A percentile compares a stretch with the other conserved stretches of the same genome.
These are phyloP conservation scores for Flaveria bidentis DNA, from an alignment of 129 eudicot species.

Conservation along the genomic window DNA sequence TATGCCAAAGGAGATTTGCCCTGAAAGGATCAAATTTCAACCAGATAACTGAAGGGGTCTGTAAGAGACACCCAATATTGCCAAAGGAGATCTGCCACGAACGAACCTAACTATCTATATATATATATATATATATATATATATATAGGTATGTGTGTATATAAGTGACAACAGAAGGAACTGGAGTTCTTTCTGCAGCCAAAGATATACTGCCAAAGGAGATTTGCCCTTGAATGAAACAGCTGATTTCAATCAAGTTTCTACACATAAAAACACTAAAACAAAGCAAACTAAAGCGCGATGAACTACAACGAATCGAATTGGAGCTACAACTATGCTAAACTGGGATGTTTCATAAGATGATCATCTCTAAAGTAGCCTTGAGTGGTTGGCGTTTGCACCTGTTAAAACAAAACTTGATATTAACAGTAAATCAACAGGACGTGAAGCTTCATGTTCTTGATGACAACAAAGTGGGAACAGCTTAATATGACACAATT, in stretches of 20 bases:
- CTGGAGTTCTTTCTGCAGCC: constrained; percentile 37
- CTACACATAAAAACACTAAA: constrained; percentile 12
- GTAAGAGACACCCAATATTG: constrained; percentile 42
- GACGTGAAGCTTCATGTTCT: not conserved
- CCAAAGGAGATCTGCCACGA: constrained; percentile 74
- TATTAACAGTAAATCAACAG: not conserved
- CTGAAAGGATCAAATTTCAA: constrained; percentile 43
- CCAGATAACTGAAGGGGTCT: constrained; percentile 30
- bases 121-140: not conserved
- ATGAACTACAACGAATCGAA: not conserved
- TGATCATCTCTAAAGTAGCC: constrained; percentile 30
- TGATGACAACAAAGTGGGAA: not conserved
- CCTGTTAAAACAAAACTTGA: constrained; percentile 33
- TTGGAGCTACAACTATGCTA: constrained; percentile 28
- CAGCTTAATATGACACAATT: not conserved
- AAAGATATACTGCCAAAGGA: constrained; percentile 67
- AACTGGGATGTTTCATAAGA: constrained; percentile 28
- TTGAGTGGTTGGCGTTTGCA: constrained; percentile 27
- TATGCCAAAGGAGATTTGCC: constrained; percentile 81
- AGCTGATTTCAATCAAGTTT: constrained; percentile 32
- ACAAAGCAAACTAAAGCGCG: constrained; percentile 11
- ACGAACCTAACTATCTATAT: not conserved
- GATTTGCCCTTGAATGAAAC: constrained; percentile 60
- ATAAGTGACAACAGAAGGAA: constrained; percentile 44
- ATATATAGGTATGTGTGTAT: not conserved